These are phyloP conservation scores for Solanum arcanum DNA, from an alignment of 257 asterid genomes.

Conservation along the genomic window DNA sequence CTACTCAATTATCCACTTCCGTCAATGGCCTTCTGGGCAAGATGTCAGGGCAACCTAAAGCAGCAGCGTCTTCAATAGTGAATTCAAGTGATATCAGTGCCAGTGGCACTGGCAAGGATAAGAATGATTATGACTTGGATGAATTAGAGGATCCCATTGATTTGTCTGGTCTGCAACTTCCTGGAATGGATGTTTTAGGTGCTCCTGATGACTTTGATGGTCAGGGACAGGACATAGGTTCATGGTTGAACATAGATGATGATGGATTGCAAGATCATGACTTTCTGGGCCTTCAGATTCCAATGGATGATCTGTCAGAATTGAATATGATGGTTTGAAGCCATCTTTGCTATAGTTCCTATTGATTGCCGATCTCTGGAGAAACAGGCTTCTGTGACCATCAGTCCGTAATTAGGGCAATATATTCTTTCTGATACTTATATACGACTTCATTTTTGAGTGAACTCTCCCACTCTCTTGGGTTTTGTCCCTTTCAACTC, in stretches of 20 bases:
- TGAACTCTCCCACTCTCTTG: slow-evolving; percentile 19
- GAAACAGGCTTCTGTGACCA: slow-evolving; percentile 22
- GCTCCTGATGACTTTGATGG: slow-evolving; percentile 57
- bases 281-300: slow-evolving; percentile 72
- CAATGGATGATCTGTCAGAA: slow-evolving; percentile 82
- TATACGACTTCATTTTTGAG: slow-evolving; percentile 41
- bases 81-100: slow-evolving; percentile 41
- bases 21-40: slow-evolving; percentile 58
- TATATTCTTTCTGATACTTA: slow-evolving; percentile 48
- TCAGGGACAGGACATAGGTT: slow-evolving; percentile 82
- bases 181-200: slow-evolving; percentile 72
- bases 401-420: slow-evolving; percentile 28
- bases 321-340: slow-evolving; percentile 80
- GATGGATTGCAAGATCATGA: slow-evolving; percentile 67
- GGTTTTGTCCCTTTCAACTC: slow-evolving; percentile 34
- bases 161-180: slow-evolving; percentile 75
- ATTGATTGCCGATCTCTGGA: slow-evolving; percentile 27
- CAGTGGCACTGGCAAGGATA: slow-evolving; percentile 30
- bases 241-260: slow-evolving; percentile 79
- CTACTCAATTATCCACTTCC: slow-evolving; percentile 62
- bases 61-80: slow-evolving; percentile 25
- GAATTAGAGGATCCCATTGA: slow-evolving; percentile 87
- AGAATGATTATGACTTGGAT: slow-evolving; percentile 30
- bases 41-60: slow-evolving; percentile 50
- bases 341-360: slow-evolving; percentile 35